phyloP scores from a whole-genome alignment of 1,139 yeast genomes.

The Geotrichum armillariae region DNA sequence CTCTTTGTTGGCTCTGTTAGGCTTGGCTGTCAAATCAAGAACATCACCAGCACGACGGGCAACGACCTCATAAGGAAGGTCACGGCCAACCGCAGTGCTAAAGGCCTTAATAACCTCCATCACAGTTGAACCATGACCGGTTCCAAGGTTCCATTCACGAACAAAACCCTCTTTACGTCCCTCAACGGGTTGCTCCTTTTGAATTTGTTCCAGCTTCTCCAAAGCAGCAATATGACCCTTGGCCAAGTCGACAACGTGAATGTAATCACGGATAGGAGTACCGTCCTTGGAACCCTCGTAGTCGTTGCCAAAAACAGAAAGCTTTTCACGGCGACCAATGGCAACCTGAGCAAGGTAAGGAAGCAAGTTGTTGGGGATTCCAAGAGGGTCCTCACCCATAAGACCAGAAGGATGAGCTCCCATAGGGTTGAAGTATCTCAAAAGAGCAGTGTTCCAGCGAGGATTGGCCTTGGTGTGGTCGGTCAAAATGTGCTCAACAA shows the following conservation, averaged over 20 bases:
- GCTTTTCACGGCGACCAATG: constrained; percentile 65
- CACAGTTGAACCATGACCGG: constrained; percentile 78
- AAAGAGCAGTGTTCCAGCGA: constrained; percentile 61
- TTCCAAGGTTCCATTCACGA: constrained; percentile 83
- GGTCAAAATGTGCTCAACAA: constrained; percentile 62
- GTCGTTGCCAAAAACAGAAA: constrained; percentile 66
- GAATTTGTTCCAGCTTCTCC: constrained; percentile 51
- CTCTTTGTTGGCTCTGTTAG: constrained; percentile 65
- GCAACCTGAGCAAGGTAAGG: constrained; percentile 82
- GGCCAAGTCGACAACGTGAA: constrained; percentile 83
- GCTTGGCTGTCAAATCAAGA: constrained; percentile 69
- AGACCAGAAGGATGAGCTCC: constrained; percentile 85
- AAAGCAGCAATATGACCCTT: constrained; percentile 76
- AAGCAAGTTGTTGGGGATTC: constrained; percentile 72
- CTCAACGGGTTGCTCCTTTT: constrained; percentile 28
- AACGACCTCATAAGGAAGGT: constrained; percentile 63
- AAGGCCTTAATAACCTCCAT: constrained; percentile 70
- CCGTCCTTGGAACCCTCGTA: constrained; percentile 66
- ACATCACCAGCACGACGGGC: constrained; percentile 82
- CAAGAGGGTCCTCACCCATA: constrained; percentile 79
- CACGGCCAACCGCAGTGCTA: constrained; percentile 64
- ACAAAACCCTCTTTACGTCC: constrained; percentile 48
- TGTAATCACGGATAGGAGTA: constrained; percentile 79
- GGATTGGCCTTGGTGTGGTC: constrained; percentile 55
- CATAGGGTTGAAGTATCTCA: constrained; percentile 79